Evolutionary conservation across 441 rosid species (phyloP), one percentile per base, ranked within the genome.

Genomic region (Mallotus japonicus): DNA sequence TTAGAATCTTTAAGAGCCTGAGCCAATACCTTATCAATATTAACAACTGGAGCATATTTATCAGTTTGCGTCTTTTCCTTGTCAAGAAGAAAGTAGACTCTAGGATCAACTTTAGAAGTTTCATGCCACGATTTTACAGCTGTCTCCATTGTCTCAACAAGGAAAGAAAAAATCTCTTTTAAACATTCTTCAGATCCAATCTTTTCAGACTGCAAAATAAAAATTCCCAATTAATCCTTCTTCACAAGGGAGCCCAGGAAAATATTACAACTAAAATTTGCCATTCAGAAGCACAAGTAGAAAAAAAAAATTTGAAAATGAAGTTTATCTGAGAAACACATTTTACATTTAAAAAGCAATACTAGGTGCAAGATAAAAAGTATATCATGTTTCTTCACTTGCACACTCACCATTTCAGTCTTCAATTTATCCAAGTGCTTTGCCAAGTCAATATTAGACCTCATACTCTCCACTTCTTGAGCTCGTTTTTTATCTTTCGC

Each of bases 71-170:
- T 88, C 84, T 83, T 91, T 74, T 91, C 97, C 76, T 87, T 79
- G 77, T 95, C 91, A 14, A 87, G 88, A 65, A 91, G 90, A 77
- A 90, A 95, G 85, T 85, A 80, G 70, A 91, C 93, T 83, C 87
- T 87, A 63, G 93, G 83, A 65, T 92, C 97, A 76, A 92, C 89
- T 83, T 86, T 91, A 71, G 91, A 87, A 80, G 88, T 85, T 77
- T 91, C 93, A 77, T 95, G 92, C 96, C 99, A 90, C 16, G 89
- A 83, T 71, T 87, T 92, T 60, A 92, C 87, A 73, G 97, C 90
- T 59, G 87, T 64, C 75, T 92, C 96, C 93, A 95, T 89, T 8
- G 90, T 95, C 82, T 84, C 88, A 72, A 87, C 85, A 55, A 90
- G 78, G 82, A 95, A 95, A 74, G 91, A 79, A 60, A 88, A 83